Percentiles rank a stretch among this genome's conserved stretches.
phyloP scores from a whole-genome alignment of 495 filamentous ascomycete genomes.

The Schizothecium vesticola region DNA sequence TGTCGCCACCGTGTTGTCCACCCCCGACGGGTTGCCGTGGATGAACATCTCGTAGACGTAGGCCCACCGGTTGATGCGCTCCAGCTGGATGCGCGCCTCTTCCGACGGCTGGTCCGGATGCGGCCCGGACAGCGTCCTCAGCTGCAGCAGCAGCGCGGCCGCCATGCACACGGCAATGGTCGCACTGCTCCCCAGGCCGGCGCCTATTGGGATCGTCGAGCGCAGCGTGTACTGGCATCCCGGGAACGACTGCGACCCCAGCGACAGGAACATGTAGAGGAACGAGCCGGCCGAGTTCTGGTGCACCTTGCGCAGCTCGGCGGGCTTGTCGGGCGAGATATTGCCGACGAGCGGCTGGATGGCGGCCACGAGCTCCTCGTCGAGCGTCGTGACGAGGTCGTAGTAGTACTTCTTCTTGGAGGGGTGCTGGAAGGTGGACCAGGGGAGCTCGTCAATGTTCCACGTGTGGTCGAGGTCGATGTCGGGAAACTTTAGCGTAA shows the following conservation, averaged over 20 bases:
- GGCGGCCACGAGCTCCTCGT: conserved; percentile 70
- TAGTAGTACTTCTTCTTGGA: conserved; percentile 91
- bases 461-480: conserved; percentile 81
- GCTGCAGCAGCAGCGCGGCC: conserved; percentile 79
- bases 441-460: conserved; percentile 86
- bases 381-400: conserved; percentile 75
- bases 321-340: conserved; percentile 59
- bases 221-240: conserved; percentile 86
- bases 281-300: conserved; percentile 75
- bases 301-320: conserved; percentile 69
- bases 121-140: conserved; percentile 77
- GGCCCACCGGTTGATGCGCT: conserved; percentile 95
- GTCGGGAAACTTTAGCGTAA: conserved; percentile 83
- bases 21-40: conserved; percentile 90
- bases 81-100: conserved; percentile 77
- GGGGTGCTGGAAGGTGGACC: conserved; percentile 69
- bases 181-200: conserved; percentile 87
- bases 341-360: conserved; percentile 67
- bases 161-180: conserved; percentile 89
- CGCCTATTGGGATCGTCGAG: conserved; percentile 89
- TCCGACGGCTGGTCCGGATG: conserved; percentile 79
- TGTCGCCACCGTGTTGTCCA: conserved; percentile 95
- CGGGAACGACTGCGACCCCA: conserved; percentile 70
- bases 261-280: conserved; percentile 86
- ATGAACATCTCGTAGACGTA: conserved; percentile 96